phyloP scores from a whole-genome alignment of 805 yeast species.

The Scheffersomyces stipitis region DNA sequence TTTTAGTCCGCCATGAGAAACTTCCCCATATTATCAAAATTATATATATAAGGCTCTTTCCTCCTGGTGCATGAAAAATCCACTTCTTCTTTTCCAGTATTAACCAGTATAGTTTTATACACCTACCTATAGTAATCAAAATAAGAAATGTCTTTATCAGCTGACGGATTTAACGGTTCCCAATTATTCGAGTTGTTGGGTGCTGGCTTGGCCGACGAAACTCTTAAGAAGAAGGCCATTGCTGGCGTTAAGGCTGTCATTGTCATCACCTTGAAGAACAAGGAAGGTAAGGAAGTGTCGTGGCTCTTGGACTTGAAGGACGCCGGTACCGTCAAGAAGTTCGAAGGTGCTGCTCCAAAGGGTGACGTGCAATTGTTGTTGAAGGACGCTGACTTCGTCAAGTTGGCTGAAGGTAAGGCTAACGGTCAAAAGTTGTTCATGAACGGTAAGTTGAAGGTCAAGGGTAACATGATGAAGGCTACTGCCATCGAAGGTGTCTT shows the following conservation, averaged over 20 bases:
- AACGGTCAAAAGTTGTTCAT: slow-evolving; percentile 83
- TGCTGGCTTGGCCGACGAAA: slow-evolving; percentile 38
- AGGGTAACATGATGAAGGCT: slow-evolving; percentile 91
- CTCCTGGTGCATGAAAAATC: not conserved
- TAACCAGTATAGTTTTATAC: too few species aligned
- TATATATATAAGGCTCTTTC: not conserved
- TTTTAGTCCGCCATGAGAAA: not conserved
- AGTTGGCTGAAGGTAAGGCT: slow-evolving; percentile 73
- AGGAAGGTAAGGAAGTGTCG: slow-evolving; percentile 54
- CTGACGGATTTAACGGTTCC: slow-evolving; percentile 45
- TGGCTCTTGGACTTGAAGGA: slow-evolving; percentile 72
- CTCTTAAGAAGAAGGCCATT: slow-evolving; percentile 38
- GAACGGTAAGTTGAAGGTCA: slow-evolving; percentile 81
- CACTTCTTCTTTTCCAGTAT: too few species aligned
- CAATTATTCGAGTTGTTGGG: slow-evolving; percentile 39
- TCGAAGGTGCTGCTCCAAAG: slow-evolving; percentile 49
- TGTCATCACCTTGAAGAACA: slow-evolving; percentile 65
- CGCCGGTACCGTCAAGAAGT: slow-evolving; percentile 45
- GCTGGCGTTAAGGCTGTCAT: slow-evolving; percentile 58
- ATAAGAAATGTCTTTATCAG: slow-evolving; percentile 24
- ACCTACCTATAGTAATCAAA: too few species aligned
- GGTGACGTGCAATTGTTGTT: slow-evolving; percentile 64
- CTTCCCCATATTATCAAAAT: not conserved
- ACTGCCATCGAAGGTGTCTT: slow-evolving; percentile 69
- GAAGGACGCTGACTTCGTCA: slow-evolving; percentile 67